phyloP scores from a whole-genome alignment of 1,284 basidiomycete genomes.

The Coriolopsis trogii region DNA sequence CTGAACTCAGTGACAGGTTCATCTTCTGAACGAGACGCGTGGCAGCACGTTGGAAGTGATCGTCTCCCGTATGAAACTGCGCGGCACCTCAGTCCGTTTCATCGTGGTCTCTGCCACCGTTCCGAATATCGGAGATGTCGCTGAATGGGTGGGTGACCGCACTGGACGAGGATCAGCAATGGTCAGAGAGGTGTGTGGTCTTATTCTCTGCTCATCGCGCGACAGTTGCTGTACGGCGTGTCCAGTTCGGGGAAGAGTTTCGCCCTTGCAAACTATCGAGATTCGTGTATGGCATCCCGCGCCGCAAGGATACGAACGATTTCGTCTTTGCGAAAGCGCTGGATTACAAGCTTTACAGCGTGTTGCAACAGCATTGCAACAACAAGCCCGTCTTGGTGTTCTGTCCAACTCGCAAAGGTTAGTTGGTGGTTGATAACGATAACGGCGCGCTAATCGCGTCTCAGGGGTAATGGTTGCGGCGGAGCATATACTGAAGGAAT shows the following conservation, averaged over 20 bases:
- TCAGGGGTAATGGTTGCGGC: constrained; percentile 74
- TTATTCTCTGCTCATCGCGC: no score
- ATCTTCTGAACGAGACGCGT: constrained; percentile 87
- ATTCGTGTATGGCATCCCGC: constrained; percentile 65
- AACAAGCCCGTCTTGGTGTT: constrained; percentile 87
- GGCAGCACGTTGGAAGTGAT: constrained; percentile 94
- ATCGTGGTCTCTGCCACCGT: constrained; percentile 92
- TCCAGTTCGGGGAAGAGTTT: constrained; percentile 91
- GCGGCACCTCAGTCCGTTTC: constrained; percentile 74
- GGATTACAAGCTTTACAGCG: constrained; percentile 73
- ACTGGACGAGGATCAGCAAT: constrained; percentile 52
- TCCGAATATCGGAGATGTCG: constrained; percentile 92
- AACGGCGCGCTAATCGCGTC: not conserved
- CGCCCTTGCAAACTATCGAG: constrained; percentile 83
- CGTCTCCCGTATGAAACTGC: constrained; percentile 88
- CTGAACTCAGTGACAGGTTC: constrained; percentile 59
- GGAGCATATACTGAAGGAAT: constrained; percentile 73
- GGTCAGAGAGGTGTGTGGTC: constrained; percentile 66
- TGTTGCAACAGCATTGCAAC: constrained; percentile 70
- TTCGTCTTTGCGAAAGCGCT: constrained; percentile 77
- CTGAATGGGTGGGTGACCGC: constrained; percentile 80
- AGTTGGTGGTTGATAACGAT: constrained; percentile 10
- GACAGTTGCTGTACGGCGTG: no score
- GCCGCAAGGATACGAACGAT: constrained; percentile 71
- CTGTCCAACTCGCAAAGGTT: constrained; percentile 84